phyloP scores from a whole-genome alignment of 176 grass and related monocot genomes.

The Bothriochloa decipiens region DNA sequence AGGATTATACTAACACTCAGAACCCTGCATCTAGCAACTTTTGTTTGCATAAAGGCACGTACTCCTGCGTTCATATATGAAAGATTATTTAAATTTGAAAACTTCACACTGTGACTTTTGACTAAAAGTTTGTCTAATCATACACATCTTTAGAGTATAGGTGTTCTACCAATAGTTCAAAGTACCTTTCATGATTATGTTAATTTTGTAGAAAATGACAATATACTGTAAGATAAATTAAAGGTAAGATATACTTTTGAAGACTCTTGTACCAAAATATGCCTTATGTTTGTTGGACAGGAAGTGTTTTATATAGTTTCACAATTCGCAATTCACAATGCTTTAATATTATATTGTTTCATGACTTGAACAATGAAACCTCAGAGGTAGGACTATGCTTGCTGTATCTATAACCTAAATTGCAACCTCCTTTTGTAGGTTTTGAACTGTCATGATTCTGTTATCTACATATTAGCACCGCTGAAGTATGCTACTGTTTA shows the following conservation, averaged over 20 bases:
- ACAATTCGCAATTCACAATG: not conserved
- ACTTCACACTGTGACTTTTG: not conserved
- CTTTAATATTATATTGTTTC: not conserved
- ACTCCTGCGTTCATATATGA: constrained; percentile 16
- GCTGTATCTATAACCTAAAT: constrained; percentile 3
- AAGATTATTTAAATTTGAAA: not conserved
- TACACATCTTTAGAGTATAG: too few relatives aligned
- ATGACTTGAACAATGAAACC: constrained; percentile 20
- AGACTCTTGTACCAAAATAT: not conserved
- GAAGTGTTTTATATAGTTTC: not conserved
- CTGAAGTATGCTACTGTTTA: constrained; percentile 77
- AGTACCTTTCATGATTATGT: not conserved
- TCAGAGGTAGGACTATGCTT: not conserved
- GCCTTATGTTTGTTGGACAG: not conserved
- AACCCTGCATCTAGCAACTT: not conserved
- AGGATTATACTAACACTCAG: not conserved
- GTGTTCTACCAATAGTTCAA: not conserved
- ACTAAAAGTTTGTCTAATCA: not conserved
- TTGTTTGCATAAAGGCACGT: constrained; percentile 24
- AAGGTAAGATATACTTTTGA: not conserved
- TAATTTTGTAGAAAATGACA: not conserved
- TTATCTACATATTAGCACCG: constrained; percentile 94
- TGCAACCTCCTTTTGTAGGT: constrained; percentile 59
- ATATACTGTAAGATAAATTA: not conserved
- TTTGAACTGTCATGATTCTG: constrained; percentile 97